These are phyloP conservation scores for Xerocomellus dryophilus DNA, from an alignment of 768 basidiomycete species.

Conservation along the genomic window DNA sequence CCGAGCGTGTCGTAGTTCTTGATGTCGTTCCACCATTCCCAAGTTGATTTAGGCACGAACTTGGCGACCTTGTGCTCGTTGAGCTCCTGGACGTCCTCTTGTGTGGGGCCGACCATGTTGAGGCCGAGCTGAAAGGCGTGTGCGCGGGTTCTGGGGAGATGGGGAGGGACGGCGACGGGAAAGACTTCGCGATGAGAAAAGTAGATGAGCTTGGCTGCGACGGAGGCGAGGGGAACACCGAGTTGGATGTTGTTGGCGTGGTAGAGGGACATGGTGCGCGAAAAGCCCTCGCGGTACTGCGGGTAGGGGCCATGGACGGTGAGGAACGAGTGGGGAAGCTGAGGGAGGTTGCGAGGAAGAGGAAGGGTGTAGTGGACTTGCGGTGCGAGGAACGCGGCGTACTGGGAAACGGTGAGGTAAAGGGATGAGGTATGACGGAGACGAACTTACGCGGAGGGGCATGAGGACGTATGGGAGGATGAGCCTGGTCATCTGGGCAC, in stretches of 20 bases:
- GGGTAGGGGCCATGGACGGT: conserved; percentile 49
- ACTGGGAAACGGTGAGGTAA: conserved; percentile 34
- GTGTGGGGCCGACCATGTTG: conserved; percentile 42
- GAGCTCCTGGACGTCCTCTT: conserved; percentile 58
- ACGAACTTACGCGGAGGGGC: conserved; percentile 43
- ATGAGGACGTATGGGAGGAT: conserved; percentile 48
- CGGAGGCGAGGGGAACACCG: conserved; percentile 44
- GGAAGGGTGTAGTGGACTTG: conserved; percentile 60
- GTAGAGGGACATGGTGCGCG: conserved; percentile 31
- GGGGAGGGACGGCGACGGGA: conserved; percentile 42
- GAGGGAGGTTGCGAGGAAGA: conserved; percentile 24
- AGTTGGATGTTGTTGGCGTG: conserved; percentile 28
- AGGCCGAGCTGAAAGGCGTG: conserved; percentile 27
- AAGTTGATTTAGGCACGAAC: conserved; percentile 14
- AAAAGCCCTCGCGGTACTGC: conserved; percentile 38
- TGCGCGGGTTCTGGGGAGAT: conserved; percentile 33
- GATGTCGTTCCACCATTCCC: conserved; percentile 26
- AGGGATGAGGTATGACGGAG: background rate
- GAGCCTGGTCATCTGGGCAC: conserved; percentile 29
- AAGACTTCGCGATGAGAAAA: conserved; percentile 53
- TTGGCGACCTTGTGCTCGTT: conserved; percentile 44
- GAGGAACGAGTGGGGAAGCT: conserved; percentile 28
- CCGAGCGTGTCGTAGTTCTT: conserved; percentile 18
- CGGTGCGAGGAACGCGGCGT: conserved; percentile 56
- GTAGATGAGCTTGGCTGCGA: conserved; percentile 63